These are phyloP conservation scores for Candida maris DNA, from an alignment of 805 yeast genomes.

Conservation along the genomic window DNA sequence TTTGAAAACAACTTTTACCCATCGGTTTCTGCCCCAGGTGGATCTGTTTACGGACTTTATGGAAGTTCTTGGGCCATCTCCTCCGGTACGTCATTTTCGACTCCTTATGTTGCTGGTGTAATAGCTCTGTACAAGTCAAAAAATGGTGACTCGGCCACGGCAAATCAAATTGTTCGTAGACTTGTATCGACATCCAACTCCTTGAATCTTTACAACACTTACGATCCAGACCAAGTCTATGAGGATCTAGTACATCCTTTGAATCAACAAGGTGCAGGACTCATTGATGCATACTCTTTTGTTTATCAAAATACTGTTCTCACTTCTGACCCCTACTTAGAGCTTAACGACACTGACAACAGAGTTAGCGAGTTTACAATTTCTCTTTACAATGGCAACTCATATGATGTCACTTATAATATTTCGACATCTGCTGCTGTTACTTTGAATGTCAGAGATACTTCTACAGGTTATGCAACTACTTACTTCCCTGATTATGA, in stretches of 20 bases:
- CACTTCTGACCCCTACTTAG: constrained; percentile 8
- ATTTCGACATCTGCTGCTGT: constrained; percentile 6
- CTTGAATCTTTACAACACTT: constrained; percentile 2
- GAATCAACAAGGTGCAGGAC: constrained; percentile 20
- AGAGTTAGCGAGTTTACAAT: constrained; percentile 11
- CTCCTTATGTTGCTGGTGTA: constrained; percentile 19
- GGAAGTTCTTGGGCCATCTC: constrained; percentile 3
- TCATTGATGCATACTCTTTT: constrained; percentile 14
- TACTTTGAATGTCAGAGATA: constrained; percentile 4
- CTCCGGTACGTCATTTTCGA: constrained; percentile 19
- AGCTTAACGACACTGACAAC: constrained; percentile 13
- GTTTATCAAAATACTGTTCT: constrained; percentile 12
- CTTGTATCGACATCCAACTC: neutral
- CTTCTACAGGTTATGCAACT: neutral
- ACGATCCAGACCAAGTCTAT: neutral
- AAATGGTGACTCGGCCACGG: constrained; percentile 3
- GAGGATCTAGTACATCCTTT: constrained; percentile 11
- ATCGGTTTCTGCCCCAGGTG: constrained; percentile 21
- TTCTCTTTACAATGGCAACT: constrained; percentile 12
- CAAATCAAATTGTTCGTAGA: constrained; percentile 1
- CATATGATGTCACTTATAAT: constrained; percentile 6
- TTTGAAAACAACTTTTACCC: constrained; percentile 19
- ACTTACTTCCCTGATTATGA: constrained; percentile 11
- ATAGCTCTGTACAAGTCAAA: constrained; percentile 14
- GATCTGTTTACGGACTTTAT: constrained; percentile 14